phyloP scores from a whole-genome alignment of 116 monocot genomes.

The Papilionanthe hybrid region DNA sequence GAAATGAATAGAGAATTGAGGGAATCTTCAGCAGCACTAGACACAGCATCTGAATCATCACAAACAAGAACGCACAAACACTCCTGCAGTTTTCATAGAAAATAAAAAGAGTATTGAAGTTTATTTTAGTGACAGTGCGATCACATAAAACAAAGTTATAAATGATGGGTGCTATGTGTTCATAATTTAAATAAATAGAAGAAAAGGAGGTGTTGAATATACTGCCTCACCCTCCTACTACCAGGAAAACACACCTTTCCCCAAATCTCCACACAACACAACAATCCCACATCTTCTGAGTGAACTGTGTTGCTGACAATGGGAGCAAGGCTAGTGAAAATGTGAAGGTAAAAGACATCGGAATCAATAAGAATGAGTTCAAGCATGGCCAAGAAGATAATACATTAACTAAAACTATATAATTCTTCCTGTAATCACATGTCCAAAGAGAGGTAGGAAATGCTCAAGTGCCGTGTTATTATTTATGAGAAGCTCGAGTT shows the following conservation, averaged over 20 bases:
- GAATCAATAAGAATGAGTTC: background rate
- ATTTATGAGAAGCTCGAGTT: background rate
- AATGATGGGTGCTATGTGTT: background rate
- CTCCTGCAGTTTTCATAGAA: conserved; percentile 57
- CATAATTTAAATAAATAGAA: background rate
- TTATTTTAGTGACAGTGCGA: background rate
- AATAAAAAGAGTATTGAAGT: background rate
- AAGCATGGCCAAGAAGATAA: background rate
- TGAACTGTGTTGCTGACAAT: background rate
- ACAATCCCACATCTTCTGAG: background rate
- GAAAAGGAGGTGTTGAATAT: background rate
- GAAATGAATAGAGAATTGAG: conserved; percentile 51
- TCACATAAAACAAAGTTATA: conserved; percentile 1
- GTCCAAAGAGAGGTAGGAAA: background rate
- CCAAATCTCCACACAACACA: background rate
- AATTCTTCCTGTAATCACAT: background rate
- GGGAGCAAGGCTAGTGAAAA: background rate
- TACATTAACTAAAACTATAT: background rate
- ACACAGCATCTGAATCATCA: conserved; percentile 76
- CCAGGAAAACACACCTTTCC: background rate
- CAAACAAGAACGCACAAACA: conserved; percentile 79
- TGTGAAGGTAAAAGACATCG: background rate
- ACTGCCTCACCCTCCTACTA: background rate
- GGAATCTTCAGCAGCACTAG: conserved; percentile 54
- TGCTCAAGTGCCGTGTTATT: background rate